Base-by-base conservation (phyloP, 306 rosid species). In the Acmispon strigosus region DNA sequence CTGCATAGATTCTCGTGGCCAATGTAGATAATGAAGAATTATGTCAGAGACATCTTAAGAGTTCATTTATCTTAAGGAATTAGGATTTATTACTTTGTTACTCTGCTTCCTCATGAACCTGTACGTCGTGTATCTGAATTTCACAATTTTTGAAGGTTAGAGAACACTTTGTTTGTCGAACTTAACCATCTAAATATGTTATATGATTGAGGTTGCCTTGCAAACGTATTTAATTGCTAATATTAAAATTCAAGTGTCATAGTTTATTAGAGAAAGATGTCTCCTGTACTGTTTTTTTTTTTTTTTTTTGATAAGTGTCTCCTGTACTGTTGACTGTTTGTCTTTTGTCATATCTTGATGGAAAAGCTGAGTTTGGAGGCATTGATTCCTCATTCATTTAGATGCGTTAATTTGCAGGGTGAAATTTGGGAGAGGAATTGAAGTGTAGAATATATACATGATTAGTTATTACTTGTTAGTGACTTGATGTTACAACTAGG, bases 21-120 rank as follows among this genome's bases (percentile, higher is more conserved):
- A 68, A 66, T 77, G 88, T 81, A 73, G 81, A 86, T 72, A 81
- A 66, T 37, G 22, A 58, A 69, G 78, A 70, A 59, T 17, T 73
- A 50, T 54, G 60, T 47, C 15, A 41, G 2, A 65, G 55, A 37
- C 71, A 44, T 18, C 6, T 22, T 43, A 42, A 78, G 27, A 34
- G n/a, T 52, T 76, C 62, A 8, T 80, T 42, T 19, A 15, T 49
- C 18, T 27, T 18, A 45, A 72, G 69, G 61, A 62, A 68, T 65
- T 73, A 45, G 50, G 51, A 19, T 13, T 66, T 76, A 11, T 68
- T 68, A 50, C 37, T 67, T 68, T 18, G 37, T 73, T 16, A 41
- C 61, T 49, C 18, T 50, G n/a, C 19, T 57, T 74, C 55, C 44
- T 63, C 18, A 69, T 73, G 72, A 52, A 60, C 27, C 57, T 67